These are phyloP conservation scores for Neurospora sp. DNA, from an alignment of 2,329 filamentous ascomycete genomes.

Conservation along the genomic window DNA sequence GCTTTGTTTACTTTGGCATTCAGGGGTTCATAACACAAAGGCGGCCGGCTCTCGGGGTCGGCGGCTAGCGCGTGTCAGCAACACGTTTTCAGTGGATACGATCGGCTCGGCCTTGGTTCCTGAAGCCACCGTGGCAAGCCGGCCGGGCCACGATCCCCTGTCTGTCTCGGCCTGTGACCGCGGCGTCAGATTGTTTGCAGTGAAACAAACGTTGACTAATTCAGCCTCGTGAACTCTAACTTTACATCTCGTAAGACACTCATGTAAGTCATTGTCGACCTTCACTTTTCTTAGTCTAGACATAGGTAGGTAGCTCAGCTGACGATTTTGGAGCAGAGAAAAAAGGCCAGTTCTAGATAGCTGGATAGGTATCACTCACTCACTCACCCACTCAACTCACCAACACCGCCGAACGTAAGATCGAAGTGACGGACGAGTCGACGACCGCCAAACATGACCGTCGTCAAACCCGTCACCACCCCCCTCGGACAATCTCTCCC, in stretches of 20 bases:
- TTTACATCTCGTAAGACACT: background rate
- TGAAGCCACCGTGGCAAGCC: background rate
- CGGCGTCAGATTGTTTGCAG: background rate
- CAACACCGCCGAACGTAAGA: background rate
- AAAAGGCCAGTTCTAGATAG: background rate
- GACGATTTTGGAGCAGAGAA: background rate
- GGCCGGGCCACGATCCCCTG: background rate
- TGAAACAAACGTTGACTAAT: too few relatives aligned
- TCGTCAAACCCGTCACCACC: conserved; percentile 18
- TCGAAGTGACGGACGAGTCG: background rate
- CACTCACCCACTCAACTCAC: background rate
- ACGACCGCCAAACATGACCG: conserved; percentile 10
- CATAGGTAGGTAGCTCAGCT: too few relatives aligned
- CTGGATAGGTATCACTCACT: background rate
- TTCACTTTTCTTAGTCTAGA: background rate
- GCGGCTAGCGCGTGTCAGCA: background rate
- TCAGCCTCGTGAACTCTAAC: too few relatives aligned
- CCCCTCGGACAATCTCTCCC: conserved; percentile 35
- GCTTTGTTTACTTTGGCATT: background rate
- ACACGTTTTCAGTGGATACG: background rate
- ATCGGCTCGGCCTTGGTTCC: background rate
- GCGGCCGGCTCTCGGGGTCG: background rate
- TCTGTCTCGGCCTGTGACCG: background rate
- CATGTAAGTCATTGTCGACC: background rate
- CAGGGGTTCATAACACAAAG: background rate